Conservation (phyloP, 306 rosid species). For the Cucurbita argyrosperma region DNA sequence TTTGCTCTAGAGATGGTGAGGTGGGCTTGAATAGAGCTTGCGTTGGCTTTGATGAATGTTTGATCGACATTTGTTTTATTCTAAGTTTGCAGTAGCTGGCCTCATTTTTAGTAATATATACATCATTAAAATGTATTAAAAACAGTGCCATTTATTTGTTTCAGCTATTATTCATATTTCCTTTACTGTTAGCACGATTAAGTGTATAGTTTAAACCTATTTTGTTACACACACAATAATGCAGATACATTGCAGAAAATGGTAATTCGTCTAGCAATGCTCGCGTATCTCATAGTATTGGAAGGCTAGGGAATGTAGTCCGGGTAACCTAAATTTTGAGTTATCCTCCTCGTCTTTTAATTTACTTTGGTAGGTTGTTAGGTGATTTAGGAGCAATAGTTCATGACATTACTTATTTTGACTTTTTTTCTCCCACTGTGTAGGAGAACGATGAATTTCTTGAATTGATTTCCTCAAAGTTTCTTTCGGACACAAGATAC, state of each 20-base stretch:
- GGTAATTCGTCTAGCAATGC: conserved; percentile 57
- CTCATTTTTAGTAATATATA: not conserved
- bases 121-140: not conserved
- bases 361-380: not conserved
- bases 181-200: not conserved
- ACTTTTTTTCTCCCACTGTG: not conserved
- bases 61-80: not conserved
- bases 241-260: conserved; percentile 81
- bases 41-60: not conserved
- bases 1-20: not conserved
- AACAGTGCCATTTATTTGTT: not conserved
- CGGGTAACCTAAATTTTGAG: conserved; percentile 38
- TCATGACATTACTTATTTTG: not conserved
- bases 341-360: too few species aligned
- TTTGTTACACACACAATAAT: conserved; percentile 7
- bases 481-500: conserved; percentile 58
- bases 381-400: not conserved
- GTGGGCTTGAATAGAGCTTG: not conserved
- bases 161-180: not conserved
- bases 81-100: not conserved
- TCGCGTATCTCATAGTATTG: conserved; percentile 66
- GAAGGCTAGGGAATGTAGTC: conserved; percentile 65
- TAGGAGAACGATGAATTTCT: conserved; percentile 91
- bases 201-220: not conserved
- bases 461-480: conserved; percentile 75